A percentile compares a stretch with the other conserved stretches of the same genome.
These are phyloP conservation scores for Vaccinium vitisidaea DNA, from an alignment of 148 eudicot species.

Conservation along the genomic window DNA sequence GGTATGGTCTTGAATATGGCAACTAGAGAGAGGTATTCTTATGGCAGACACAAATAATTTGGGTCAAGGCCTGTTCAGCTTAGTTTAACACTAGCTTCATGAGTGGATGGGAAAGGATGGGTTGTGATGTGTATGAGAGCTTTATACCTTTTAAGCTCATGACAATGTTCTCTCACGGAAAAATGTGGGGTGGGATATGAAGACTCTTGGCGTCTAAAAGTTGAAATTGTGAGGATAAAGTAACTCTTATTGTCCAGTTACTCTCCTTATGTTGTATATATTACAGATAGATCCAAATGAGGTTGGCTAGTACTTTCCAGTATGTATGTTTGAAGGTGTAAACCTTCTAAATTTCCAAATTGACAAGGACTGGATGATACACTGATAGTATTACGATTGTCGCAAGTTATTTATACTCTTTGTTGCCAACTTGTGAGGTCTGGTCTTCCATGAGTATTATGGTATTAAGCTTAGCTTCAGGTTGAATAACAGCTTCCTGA, in stretches of 20 bases:
- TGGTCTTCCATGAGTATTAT: not conserved
- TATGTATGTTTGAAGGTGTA: not conserved
- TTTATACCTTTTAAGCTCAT: not conserved
- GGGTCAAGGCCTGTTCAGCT: not conserved
- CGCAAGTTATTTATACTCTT: not conserved
- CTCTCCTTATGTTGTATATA: not conserved
- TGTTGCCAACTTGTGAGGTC: slow-evolving; percentile 4
- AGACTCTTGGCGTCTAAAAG: not conserved
- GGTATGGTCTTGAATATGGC: not conserved
- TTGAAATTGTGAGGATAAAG: not conserved
- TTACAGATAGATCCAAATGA: not conserved
- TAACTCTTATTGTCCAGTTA: not conserved
- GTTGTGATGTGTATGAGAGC: not conserved
- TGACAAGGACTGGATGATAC: not conserved
- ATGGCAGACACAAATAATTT: not conserved
- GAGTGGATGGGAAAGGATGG: slow-evolving; percentile 1
- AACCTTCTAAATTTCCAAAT: not conserved
- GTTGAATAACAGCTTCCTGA: not conserved
- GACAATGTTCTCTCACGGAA: not conserved
- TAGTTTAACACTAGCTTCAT: slow-evolving; percentile 5
- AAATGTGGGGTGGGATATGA: not conserved
- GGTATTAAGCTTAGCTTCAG: slow-evolving; percentile 1
- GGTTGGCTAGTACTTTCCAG: not conserved
- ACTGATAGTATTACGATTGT: not conserved
- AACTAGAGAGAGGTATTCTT: not conserved